Evolutionary conservation across 1,284 basidiomycete species (phyloP), one percentile per base, ranked within the genome.

Genomic region (Rhizoctonia solani): DNA sequence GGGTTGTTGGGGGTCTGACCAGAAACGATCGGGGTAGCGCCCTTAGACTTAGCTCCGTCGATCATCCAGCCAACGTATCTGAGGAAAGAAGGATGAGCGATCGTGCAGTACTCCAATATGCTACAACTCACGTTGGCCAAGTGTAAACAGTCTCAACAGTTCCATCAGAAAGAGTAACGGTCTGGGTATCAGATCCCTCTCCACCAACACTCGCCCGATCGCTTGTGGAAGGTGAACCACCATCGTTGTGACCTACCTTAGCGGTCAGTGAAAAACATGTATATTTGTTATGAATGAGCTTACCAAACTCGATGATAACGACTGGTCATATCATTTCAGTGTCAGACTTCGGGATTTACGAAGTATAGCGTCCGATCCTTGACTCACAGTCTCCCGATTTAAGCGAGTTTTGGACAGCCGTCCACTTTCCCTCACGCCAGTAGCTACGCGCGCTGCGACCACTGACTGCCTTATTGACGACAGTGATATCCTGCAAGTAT

Each of bases 1-100:
- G 77, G 77, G 72, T 83, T 81, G 71, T 79, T 74, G 2, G 82
- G 82, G 3, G 82, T 83, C 70, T 81, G 79, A n/a, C 79, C 78
- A 19, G 80, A 81, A 29, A 83, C 74, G 68, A 84, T 82, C 29
- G 78, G 76, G 32, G 77, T 79, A 29, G 78, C 81, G 16, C 81
- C 82, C 73, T 82, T 83, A 2, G 80, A 78, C 32, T 66, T 66
- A 9, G 59, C 66, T 9, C 44, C 52, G 46, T 69, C 66, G 58
- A 71, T 63, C 68, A 69, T 69, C 52, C 54, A 55, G n/a, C 32
- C 39, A 14, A 54, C 37, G 37, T 66, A 54, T 16, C 63, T 55
- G 19, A 14, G 16, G 16, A 37, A 37, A 13, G 47, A 54, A 21
- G 16, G 25, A 21, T n/a, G 16, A 29, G 3, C n/a, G 41, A 23